A percentile compares a stretch with the other conserved stretches of the same genome.
phyloP scores from a whole-genome alignment of 768 basidiomycete genomes.

The Rhizopogon salebrosus region DNA sequence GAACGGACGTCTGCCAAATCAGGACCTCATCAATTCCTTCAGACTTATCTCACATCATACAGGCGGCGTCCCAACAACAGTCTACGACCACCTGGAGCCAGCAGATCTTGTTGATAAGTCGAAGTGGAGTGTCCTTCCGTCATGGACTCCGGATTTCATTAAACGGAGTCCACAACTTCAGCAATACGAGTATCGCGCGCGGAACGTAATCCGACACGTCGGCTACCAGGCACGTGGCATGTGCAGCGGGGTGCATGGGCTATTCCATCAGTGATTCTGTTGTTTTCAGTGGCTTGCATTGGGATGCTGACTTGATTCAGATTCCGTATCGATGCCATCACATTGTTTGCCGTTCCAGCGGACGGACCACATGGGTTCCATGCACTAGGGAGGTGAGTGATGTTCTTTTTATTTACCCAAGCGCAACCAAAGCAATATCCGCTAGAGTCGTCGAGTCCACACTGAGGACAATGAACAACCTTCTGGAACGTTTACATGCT shows the following conservation, averaged over 20 bases:
- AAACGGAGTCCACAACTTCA: conserved; percentile 39
- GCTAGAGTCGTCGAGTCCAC: conserved; percentile 79
- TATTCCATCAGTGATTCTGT: conserved; percentile 70
- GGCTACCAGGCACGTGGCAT: conserved; percentile 72
- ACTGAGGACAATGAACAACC: conserved; percentile 86
- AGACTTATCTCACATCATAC: conserved; percentile 65
- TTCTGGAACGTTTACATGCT: conserved; percentile 92
- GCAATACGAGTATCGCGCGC: conserved; percentile 53
- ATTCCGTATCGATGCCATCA: conserved; percentile 93
- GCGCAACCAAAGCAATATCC: neutral
- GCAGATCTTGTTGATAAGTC: conserved; percentile 31
- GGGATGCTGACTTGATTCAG: conserved; percentile 31
- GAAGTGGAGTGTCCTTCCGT: conserved; percentile 28
- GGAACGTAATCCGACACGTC: conserved; percentile 66
- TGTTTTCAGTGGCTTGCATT: neutral
- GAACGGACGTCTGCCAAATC: conserved; percentile 93
- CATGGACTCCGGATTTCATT: conserved; percentile 44
- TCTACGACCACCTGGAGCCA: conserved; percentile 73
- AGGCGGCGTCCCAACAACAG: conserved; percentile 68
- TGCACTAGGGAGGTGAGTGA: conserved; percentile 75
- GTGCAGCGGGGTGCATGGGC: conserved; percentile 84
- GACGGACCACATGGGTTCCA: conserved; percentile 93
- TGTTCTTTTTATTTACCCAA: neutral
- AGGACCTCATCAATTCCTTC: conserved; percentile 87
- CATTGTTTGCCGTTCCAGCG: conserved; percentile 83